phyloP scores from a whole-genome alignment of 208 protist genomes.

The Acanthamoeba rhysodes region DNA sequence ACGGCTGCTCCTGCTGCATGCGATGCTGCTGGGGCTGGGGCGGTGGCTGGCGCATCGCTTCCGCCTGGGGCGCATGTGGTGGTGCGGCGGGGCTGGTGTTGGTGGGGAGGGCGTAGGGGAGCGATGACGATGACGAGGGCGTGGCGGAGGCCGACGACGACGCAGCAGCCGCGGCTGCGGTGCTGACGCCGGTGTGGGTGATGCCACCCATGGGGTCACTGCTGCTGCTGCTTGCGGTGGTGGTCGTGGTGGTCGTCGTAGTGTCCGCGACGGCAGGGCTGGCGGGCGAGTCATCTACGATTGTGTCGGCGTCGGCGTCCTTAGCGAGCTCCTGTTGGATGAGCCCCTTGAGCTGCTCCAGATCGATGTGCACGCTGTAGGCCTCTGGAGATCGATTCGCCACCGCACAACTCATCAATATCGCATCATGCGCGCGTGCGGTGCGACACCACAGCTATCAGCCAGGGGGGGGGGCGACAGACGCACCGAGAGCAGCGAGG shows the following conservation, averaged over 20 bases:
- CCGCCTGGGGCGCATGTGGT: neutral
- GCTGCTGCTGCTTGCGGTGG: neutral
- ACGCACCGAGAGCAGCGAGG: slow-evolving; percentile 22
- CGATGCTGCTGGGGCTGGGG: neutral
- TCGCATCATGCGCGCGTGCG: too few relatives aligned
- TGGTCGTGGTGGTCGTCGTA: neutral
- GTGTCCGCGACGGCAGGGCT: neutral
- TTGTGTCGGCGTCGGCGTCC: neutral
- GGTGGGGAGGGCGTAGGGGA: slow-evolving; percentile 7
- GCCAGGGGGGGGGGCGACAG: neutral
- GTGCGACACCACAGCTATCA: too few relatives aligned
- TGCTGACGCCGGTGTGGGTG: too few relatives aligned
- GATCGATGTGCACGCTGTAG: neutral
- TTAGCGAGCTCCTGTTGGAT: slow-evolving; percentile 18
- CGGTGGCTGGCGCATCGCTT: neutral
- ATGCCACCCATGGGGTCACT: neutral
- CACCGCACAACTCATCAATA: too few relatives aligned
- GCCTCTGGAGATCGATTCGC: neutral
- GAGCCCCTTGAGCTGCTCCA: slow-evolving; percentile 20
- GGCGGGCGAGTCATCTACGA: neutral
- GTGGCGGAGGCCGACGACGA: neutral
- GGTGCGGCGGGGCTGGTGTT: neutral
- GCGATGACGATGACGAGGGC: neutral
- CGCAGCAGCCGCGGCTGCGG: neutral
- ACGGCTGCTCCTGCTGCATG: neutral